Base-by-base conservation (phyloP, 306 rosid genomes). In the Mimosa pudica region DNA sequence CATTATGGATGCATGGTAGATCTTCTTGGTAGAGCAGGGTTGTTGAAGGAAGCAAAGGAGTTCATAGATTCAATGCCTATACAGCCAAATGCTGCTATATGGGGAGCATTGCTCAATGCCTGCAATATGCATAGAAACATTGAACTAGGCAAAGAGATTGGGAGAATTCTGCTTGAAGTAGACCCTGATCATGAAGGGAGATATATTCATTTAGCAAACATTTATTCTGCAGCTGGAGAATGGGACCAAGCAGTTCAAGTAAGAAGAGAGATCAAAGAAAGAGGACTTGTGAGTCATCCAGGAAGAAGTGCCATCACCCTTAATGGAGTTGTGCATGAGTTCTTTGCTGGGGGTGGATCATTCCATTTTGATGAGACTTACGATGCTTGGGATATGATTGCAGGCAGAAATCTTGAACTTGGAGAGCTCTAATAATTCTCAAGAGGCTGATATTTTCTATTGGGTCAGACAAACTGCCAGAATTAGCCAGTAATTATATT, bases 1-100 rank as follows among this genome's bases (percentile, higher is more conserved):
- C 91, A 90, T 79, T 86, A 82, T 58, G 90, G 91, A 20, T 88
- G 91, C 80, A 87, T 90, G 87, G 91, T 88, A 70, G 93, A 90
- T 57, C 90, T 89, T 54, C 77, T 84, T 18, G 89, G 93, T 61
- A 83, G 90, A 3, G 89, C 89, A 46, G 93, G 87, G 67, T 77
- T 81, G 81, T 80, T 90, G 77, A 67, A 79, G 52, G 91, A 88
- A 44, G 90, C 89, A 63, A 86, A 81, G 73, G 82, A 82, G 67
- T 82, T 90, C 32, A 83, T 84, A 63, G 85, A 86, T 72, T 80
- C 80, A 62, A 90, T 90, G 90, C 89, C 91, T 14, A 18, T 86
- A 68, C 79, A 81, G 73, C 86, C 93, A 78, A 89, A 82, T 87
- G 84, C 89, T 72, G 88, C 86, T 38, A 66, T 82, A 49, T 87